Conservation (phyloP, 2,329 filamentous ascomycete species). For the Aureobasidium mangrovei region DNA sequence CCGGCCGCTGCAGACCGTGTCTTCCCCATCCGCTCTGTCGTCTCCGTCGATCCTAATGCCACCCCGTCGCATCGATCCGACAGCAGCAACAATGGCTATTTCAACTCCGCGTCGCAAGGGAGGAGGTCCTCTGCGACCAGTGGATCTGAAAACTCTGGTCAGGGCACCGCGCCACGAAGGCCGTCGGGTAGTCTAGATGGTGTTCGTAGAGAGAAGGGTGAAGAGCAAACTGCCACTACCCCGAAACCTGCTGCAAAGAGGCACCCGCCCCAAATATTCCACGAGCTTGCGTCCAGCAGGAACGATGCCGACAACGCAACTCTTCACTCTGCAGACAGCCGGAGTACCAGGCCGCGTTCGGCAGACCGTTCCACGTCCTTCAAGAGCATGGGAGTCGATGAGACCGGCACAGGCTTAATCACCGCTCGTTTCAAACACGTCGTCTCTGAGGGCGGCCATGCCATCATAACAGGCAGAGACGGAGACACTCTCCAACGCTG, state of each 20-base stretch:
- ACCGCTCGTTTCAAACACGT: constrained; percentile 73
- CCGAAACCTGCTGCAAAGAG: background rate
- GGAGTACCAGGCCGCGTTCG: constrained; percentile 18
- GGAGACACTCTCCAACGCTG: constrained; percentile 65
- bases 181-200: background rate
- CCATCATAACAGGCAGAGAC: constrained; percentile 71
- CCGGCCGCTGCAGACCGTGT: constrained; percentile 51
- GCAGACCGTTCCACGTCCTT: constrained; percentile 25
- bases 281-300: constrained; percentile 26
- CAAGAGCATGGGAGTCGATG: constrained; percentile 31
- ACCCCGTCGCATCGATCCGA: constrained; percentile 26
- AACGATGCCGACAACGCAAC: constrained; percentile 16
- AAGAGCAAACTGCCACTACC: background rate
- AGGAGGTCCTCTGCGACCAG: constrained; percentile 1
- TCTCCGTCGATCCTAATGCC: constrained; percentile 56
- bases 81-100: constrained; percentile 31
- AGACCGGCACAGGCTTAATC: constrained; percentile 42
- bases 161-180: background rate
- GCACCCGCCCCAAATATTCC: constrained; percentile 28
- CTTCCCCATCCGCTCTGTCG: constrained; percentile 72
- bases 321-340: constrained; percentile 15
- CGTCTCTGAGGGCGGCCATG: constrained; percentile 67
- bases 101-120: constrained; percentile 18
- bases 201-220: background rate
- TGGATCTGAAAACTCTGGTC: background rate